A percentile compares a stretch with the other conserved stretches of the same genome.
phyloP scores from a whole-genome alignment of 148 eudicot genomes.

The Hydrangea macrophylla region DNA sequence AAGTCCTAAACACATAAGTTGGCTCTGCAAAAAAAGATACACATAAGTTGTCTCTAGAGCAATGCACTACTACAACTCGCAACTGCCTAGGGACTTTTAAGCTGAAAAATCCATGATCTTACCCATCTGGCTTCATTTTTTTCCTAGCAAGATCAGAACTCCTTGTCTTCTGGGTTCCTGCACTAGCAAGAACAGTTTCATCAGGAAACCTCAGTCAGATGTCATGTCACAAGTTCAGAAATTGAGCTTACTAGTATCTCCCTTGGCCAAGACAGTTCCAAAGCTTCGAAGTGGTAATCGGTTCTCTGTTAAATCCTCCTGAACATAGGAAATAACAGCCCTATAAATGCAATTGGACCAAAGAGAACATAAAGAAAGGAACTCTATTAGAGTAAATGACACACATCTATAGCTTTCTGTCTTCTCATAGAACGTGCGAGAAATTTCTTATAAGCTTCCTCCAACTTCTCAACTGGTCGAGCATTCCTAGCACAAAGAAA shows the following conservation, averaged over 20 bases:
- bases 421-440: constrained; percentile 62
- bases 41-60: too few species aligned
- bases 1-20: too few species aligned
- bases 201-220: constrained; percentile 9
- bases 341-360: background rate
- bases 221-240: background rate
- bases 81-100: background rate
- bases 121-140: constrained; percentile 62
- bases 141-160: constrained; percentile 46
- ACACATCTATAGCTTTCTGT: constrained; percentile 57
- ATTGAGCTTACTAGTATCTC: constrained; percentile 40
- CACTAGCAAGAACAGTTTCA: constrained; percentile 19
- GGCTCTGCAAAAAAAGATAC: too few species aligned
- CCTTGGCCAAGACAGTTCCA: constrained; percentile 65
- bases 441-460: constrained; percentile 26
- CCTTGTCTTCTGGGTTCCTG: constrained; percentile 50
- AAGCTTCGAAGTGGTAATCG: constrained; percentile 59
- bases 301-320: constrained; percentile 64
- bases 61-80: background rate
- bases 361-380: background rate
- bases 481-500: constrained; percentile 41
- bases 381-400: constrained; percentile 4
- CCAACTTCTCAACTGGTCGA: constrained; percentile 28
- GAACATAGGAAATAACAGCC: constrained; percentile 16
- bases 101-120: constrained; percentile 12